Evolutionary conservation across 2,329 filamentous ascomycete species (phyloP).

Genomic region (Aspergillus sp.): DNA sequence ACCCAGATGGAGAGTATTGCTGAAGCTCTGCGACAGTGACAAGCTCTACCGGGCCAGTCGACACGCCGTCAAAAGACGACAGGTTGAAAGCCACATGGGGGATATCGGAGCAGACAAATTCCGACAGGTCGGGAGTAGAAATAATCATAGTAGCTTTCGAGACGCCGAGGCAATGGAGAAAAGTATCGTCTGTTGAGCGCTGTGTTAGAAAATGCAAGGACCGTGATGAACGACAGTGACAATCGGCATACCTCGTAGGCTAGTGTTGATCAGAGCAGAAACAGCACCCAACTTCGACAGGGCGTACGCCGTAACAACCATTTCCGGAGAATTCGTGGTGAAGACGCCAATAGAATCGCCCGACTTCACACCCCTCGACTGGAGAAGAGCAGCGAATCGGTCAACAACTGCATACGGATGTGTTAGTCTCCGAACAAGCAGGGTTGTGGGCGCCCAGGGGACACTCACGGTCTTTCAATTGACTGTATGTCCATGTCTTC

Average conservation of each 20-base stretch:
- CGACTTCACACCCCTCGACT: slow-evolving; percentile 32
- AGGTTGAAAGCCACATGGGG: slow-evolving; percentile 39
- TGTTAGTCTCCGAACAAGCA: slow-evolving; percentile 6
- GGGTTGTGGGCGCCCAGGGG: background rate
- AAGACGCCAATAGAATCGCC: slow-evolving; percentile 48
- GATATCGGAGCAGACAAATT: slow-evolving; percentile 31
- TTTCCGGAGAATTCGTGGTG: slow-evolving; percentile 50
- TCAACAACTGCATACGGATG: slow-evolving; percentile 36
- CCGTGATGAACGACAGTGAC: background rate
- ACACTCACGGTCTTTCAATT: slow-evolving; percentile 42
- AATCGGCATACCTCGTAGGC: slow-evolving; percentile 39
- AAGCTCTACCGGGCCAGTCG: slow-evolving; percentile 20
- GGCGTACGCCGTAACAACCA: slow-evolving; percentile 45
- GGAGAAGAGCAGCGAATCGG: slow-evolving; percentile 43
- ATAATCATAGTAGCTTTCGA: slow-evolving; percentile 41
- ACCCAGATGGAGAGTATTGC: slow-evolving; percentile 20
- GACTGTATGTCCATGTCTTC: slow-evolving; percentile 46
- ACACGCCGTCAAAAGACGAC: slow-evolving; percentile 32
- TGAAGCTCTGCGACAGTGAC: slow-evolving; percentile 25
- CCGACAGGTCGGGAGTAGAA: slow-evolving; percentile 44
- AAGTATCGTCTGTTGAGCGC: slow-evolving; percentile 37
- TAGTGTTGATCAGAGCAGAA: slow-evolving; percentile 47
- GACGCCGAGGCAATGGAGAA: slow-evolving; percentile 45
- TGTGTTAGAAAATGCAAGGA: too few relatives aligned
- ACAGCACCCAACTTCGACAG: slow-evolving; percentile 47